Conservation (phyloP, 106 monocot species). For the Allium fistulosum region DNA sequence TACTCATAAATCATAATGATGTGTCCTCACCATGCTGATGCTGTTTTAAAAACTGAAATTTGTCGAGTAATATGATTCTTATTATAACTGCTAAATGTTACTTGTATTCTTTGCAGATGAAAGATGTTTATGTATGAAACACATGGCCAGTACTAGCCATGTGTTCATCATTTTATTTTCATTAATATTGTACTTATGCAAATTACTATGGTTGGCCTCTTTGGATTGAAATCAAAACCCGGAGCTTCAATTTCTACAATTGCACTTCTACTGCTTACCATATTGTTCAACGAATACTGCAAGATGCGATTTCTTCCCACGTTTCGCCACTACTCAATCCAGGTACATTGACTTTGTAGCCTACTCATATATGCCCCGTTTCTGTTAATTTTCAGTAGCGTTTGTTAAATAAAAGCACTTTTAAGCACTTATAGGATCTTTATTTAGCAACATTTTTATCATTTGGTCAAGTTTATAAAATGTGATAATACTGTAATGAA, state of each 20-base stretch:
- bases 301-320: constrained; percentile 57
- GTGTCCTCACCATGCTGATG: too few species aligned
- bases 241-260: constrained; percentile 61
- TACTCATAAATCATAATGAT: too few species aligned
- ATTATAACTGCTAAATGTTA: neutral
- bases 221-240: constrained; percentile 61
- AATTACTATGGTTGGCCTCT: constrained; percentile 64
- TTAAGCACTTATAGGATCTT: neutral
- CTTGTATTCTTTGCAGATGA: constrained; percentile 31
- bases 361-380: neutral
- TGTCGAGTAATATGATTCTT: neutral
- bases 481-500: too few species aligned
- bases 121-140: constrained; percentile 78
- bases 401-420: neutral
- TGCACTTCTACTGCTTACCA: constrained; percentile 31
- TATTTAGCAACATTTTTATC: neutral
- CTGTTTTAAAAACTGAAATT: too few species aligned
- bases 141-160: constrained; percentile 59
- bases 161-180: constrained; percentile 64
- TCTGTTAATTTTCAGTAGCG: neutral
- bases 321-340: constrained; percentile 30
- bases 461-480: neutral
- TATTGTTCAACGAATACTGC: constrained; percentile 72
- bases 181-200: constrained; percentile 57
- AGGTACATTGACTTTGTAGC: constrained; percentile 17